Conservation (phyloP, 805 yeast genomes). For the Soucietia sequanensis region DNA sequence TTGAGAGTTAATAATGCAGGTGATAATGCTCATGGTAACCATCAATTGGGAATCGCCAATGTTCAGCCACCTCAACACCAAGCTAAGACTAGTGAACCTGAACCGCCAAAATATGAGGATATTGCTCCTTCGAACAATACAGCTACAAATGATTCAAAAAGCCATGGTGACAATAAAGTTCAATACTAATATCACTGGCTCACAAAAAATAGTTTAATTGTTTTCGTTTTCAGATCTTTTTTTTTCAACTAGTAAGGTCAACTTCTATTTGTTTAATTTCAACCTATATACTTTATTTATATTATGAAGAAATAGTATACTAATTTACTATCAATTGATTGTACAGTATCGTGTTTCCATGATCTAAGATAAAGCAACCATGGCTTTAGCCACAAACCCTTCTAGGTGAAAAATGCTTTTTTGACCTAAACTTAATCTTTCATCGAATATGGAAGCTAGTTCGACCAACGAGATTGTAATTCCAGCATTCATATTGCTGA, state of each 20-base stretch:
- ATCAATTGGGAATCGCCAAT: neutral
- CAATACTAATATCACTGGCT: slow-evolving; percentile 15
- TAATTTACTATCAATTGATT: too few relatives aligned
- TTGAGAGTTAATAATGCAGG: slow-evolving; percentile 6
- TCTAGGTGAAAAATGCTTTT: slow-evolving; percentile 93
- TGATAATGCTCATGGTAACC: slow-evolving; percentile 7
- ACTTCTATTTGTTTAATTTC: too few relatives aligned
- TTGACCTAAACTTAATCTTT: slow-evolving; percentile 78
- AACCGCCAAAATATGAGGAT: slow-evolving; percentile 27
- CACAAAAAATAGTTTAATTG: neutral
- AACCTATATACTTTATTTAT: too few relatives aligned
- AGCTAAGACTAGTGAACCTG: slow-evolving; percentile 1
- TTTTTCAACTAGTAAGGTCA: too few relatives aligned
- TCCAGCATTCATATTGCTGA: slow-evolving; percentile 14
- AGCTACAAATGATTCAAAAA: slow-evolving; percentile 8
- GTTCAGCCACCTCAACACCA: slow-evolving; percentile 3
- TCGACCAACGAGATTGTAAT: slow-evolving; percentile 51
- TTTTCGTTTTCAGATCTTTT: too few relatives aligned
- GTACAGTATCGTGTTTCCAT: neutral
- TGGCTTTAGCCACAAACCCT: slow-evolving; percentile 85
- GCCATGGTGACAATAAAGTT: slow-evolving; percentile 29
- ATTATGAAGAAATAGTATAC: too few relatives aligned
- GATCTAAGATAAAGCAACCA: slow-evolving; percentile 57
- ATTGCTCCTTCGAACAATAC: slow-evolving; percentile 8
- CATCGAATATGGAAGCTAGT: slow-evolving; percentile 71